phyloP scores from a whole-genome alignment of 2,329 filamentous ascomycete genomes.

The Colletotrichum gloeosporioides region DNA sequence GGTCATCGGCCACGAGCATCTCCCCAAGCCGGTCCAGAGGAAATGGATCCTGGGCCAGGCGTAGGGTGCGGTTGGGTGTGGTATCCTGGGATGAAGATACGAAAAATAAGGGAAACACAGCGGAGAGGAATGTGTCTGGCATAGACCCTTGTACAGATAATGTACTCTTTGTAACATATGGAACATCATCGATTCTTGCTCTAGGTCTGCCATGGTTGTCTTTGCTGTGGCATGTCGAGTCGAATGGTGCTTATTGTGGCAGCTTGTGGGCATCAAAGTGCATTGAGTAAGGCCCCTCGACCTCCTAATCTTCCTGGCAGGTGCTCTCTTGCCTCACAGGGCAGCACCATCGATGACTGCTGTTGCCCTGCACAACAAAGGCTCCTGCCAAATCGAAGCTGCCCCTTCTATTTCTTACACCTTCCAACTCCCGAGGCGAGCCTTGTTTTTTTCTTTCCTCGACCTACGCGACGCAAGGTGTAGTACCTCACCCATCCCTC shows the following conservation, averaged over 20 bases:
- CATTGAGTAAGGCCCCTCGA: background rate
- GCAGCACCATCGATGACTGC: background rate
- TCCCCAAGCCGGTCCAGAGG: constrained; percentile 47
- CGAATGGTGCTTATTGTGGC: background rate
- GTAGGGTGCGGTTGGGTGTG: constrained; percentile 26
- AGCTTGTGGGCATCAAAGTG: background rate
- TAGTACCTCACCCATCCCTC: background rate
- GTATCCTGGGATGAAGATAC: background rate
- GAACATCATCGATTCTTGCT: constrained; percentile 16
- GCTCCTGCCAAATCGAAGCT: background rate
- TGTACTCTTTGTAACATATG: constrained; percentile 26
- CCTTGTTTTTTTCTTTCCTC: background rate
- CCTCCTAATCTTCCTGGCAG: background rate
- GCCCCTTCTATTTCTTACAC: background rate
- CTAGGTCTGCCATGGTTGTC: background rate
- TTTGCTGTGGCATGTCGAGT: background rate
- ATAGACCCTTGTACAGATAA: constrained; percentile 23
- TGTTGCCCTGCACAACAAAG: background rate
- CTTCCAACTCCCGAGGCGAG: background rate
- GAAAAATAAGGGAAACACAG: background rate
- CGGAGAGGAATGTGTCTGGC: constrained; percentile 1
- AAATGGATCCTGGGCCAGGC: constrained; percentile 46
- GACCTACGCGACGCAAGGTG: too few relatives aligned
- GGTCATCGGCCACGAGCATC: constrained; percentile 50
- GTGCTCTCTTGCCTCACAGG: background rate